Evolutionary conservation across 768 basidiomycete genomes (phyloP), one percentile per base, ranked within the genome.

Genomic region (Suillus spraguei): DNA sequence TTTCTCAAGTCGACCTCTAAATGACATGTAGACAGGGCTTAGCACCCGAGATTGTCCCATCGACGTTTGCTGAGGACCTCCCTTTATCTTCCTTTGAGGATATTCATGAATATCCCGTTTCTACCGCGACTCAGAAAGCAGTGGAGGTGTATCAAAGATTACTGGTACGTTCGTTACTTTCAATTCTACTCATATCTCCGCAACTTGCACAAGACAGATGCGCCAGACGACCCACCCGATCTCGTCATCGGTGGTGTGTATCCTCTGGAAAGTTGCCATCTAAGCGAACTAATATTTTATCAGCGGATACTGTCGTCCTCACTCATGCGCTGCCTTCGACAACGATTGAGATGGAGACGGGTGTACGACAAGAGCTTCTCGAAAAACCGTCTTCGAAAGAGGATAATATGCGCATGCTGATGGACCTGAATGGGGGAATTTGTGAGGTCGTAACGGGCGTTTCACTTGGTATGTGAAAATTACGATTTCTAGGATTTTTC

Each of bases 291-390:
- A 52, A 28, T 44, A 36, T 58, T 24, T 38, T 47, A 1, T 49
- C 72, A 95, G 97, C 97, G 66, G 97, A 99, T 74, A 99, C 97
- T 0, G 88, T 99, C 16, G 95, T 99, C n/a, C 79, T 99, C 47
- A 90, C 89, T 5, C 91, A 91, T 68, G 82, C 85, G 0, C 81
- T 85, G 59, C 87, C 90, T 1, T 77, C 85, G 49, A 84, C 85
- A 2, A 83, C 88, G 13, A 59, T 68, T 36, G 74, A 73, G 60
- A 74, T 73, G 70, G 82, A 84, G 60, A 75, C 75, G 1, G 73
- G 79, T 32, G 74, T 75, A 6, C 73, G 71, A 2, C 94, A 94
- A 62, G 91, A 94, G 59, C 80, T 99, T 8, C 79, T 99, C 1
- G 97, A 99, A 76, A 99, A 99, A 72, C 97, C 97, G 0, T 53